phyloP scores from a whole-genome alignment of 139 green algal genomes.

The Haematococcus sp. region DNA sequence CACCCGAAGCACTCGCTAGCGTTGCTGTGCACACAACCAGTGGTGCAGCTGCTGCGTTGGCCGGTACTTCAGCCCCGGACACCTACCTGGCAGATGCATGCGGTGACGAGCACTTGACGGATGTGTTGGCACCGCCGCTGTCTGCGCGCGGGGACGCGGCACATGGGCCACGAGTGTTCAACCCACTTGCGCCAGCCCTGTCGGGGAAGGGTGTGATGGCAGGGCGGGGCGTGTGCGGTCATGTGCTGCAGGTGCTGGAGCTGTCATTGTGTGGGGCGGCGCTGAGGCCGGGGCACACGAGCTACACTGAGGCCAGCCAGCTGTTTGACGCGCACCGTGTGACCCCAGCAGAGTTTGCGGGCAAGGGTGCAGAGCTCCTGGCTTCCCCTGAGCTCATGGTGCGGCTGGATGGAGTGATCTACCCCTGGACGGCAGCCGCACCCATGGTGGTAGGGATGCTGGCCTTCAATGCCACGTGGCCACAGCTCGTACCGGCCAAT shows the following conservation, averaged over 20 bases:
- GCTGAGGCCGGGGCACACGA: conserved; percentile 37
- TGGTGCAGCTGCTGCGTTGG: too few species aligned
- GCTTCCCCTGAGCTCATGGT: conserved; percentile 36
- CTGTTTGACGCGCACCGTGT: conserved; percentile 49
- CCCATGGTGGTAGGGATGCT: conserved; percentile 54
- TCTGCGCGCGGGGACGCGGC: too few species aligned
- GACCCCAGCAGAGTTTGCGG: conserved; percentile 19
- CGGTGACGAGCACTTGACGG: background rate
- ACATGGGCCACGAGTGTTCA: too few species aligned
- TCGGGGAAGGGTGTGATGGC: too few species aligned
- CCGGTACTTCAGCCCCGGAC: too few species aligned
- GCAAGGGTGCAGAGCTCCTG: conserved; percentile 12
- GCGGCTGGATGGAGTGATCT: conserved; percentile 43
- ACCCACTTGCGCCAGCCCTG: too few species aligned
- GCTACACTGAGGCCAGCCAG: conserved; percentile 26
- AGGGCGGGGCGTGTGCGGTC: too few species aligned
- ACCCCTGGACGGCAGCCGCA: conserved; percentile 47
- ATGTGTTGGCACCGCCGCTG: too few species aligned
- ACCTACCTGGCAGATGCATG: too few species aligned
- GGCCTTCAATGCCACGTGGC: conserved; percentile 53
- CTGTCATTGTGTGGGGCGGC: conserved; percentile 63
- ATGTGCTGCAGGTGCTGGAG: conserved; percentile 38
- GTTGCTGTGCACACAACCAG: too few species aligned
- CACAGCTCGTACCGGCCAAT: conserved; percentile 29
- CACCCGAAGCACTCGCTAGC: too few species aligned